Base-by-base conservation (phyloP, 2,329 filamentous ascomycete species). In the Coniochaeta hoffmannii region DNA sequence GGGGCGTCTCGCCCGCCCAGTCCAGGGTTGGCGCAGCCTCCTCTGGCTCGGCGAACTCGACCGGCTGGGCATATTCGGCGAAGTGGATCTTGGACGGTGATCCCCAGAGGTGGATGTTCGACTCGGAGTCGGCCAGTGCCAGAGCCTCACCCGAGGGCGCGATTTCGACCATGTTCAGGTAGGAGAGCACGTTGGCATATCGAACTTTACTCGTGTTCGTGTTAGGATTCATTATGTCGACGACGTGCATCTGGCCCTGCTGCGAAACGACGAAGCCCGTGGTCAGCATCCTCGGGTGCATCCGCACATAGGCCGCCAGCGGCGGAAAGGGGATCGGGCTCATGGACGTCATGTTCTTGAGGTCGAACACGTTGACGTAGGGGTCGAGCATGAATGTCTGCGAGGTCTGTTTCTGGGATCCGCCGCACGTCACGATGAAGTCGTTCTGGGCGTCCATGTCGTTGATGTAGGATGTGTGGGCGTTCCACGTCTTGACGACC, bases 361-460 rank as follows among this genome's bases (percentile, higher is more conserved):
- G 79, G 66, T 97, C 93, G 66, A 96, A 97, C 32, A 97, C 91
- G 63, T 97, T 96, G 57, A 96, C 90, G 57, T 97, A 86, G 0
- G 91, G 90, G 66, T 99, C 94, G 32, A 95, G 82, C 75, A 95
- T 91, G 60, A 89, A 88, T 38, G 85, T 84, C 56, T 76, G 74
- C 1, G 74, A 71, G 34, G 87, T 83, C 61, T 89, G 90, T 61
- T 93, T 84, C 24, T 90, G 81, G 1, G 93, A 96, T 71, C 90
- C 96, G 34, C 94, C 94, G 69, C 94, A 99, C 4, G 94, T 97
- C 22, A 97, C 88, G 54, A 99, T 85, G 62, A 94, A 94, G 69
- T 97, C 93, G 65, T 94, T 90, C 66, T 94, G 89, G 9, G 92
- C 90, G 73, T 99, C 94, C 89, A 99, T 97, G 69, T 97, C 93